Evolutionary conservation across 345 rosid genomes (phyloP).

Genomic region (Arabis hirsuta): DNA sequence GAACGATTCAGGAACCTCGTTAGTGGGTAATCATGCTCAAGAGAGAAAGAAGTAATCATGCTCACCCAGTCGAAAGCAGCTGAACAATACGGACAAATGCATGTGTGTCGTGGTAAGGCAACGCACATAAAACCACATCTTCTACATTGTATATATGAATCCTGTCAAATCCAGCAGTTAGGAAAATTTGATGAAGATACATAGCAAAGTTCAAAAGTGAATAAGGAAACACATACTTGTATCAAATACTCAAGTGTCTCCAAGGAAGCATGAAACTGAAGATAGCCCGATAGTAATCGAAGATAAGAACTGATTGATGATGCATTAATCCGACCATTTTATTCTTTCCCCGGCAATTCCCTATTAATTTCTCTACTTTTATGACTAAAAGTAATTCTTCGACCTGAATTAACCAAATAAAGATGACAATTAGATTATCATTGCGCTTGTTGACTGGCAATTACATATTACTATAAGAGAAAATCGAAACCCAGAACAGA

Average conservation of each 20-base stretch:
- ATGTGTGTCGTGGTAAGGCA: slow-evolving; percentile 92
- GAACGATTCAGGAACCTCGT: slow-evolving; percentile 9
- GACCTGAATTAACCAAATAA: slow-evolving; percentile 56
- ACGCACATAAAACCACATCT: slow-evolving; percentile 74
- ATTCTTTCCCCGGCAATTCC: slow-evolving; percentile 64
- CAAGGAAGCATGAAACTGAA: slow-evolving; percentile 63
- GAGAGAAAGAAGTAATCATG: background rate
- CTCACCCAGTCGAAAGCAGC: slow-evolving; percentile 75
- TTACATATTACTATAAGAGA: background rate
- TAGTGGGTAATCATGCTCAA: background rate
- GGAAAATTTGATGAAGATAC: background rate
- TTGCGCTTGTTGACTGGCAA: background rate
- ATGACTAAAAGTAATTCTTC: slow-evolving; percentile 69
- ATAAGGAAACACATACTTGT: slow-evolving; percentile 57
- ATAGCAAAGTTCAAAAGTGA: slow-evolving; percentile 2
- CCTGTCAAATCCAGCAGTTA: slow-evolving; percentile 54
- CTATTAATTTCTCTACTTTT: slow-evolving; percentile 82
- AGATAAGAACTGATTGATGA: slow-evolving; percentile 64
- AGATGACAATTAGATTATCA: background rate
- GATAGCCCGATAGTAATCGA: slow-evolving; percentile 70
- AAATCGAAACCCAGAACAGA: slow-evolving; percentile 21
- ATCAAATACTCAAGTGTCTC: slow-evolving; percentile 94
- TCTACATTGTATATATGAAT: slow-evolving; percentile 73
- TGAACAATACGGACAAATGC: slow-evolving; percentile 81
- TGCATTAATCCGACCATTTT: slow-evolving; percentile 61